A percentile compares a stretch with the other conserved stretches of the same genome.
These are phyloP conservation scores for Gossypium trilobum DNA, from an alignment of 441 rosid genomes.

Conservation along the genomic window DNA sequence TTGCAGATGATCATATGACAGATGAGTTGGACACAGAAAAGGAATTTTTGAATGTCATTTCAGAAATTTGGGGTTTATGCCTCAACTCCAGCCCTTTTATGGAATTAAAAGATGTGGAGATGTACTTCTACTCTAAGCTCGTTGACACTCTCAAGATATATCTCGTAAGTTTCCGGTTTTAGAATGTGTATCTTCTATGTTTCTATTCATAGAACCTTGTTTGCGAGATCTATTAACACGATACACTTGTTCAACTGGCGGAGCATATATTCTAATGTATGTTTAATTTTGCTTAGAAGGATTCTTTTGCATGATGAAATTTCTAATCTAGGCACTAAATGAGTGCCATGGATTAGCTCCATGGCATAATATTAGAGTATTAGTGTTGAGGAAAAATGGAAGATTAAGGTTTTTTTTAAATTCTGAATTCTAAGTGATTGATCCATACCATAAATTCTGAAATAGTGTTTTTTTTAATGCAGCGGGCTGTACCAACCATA, in stretches of 20 bases:
- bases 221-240: conserved; percentile 7
- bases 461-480: conserved; percentile 33
- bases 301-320: conserved; percentile 3
- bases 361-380: not conserved
- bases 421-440: not conserved
- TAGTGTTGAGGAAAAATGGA: not conserved
- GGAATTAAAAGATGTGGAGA: conserved; percentile 48
- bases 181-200: conserved; percentile 50
- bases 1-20: conserved; percentile 21
- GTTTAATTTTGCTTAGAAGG: not conserved
- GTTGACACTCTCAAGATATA: conserved; percentile 64
- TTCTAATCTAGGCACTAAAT: not conserved
- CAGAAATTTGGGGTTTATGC: conserved; percentile 64
- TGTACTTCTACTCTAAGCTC: conserved; percentile 57
- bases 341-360: not conserved
- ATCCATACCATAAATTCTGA: not conserved
- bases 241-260: not conserved
- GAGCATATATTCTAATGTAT: conserved; percentile 3
- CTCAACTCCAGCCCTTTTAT: conserved; percentile 25
- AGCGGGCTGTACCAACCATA: conserved; percentile 52
- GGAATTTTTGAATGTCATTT: conserved; percentile 38
- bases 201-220: conserved; percentile 11
- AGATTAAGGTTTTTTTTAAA: not conserved
- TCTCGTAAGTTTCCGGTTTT: conserved; percentile 42
- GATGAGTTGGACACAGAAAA: conserved; percentile 37